Evolutionary conservation across 225 moss, liverwort and hornwort species (phyloP), one percentile per base, ranked within the genome.

Genomic region (Asterella californica): DNA sequence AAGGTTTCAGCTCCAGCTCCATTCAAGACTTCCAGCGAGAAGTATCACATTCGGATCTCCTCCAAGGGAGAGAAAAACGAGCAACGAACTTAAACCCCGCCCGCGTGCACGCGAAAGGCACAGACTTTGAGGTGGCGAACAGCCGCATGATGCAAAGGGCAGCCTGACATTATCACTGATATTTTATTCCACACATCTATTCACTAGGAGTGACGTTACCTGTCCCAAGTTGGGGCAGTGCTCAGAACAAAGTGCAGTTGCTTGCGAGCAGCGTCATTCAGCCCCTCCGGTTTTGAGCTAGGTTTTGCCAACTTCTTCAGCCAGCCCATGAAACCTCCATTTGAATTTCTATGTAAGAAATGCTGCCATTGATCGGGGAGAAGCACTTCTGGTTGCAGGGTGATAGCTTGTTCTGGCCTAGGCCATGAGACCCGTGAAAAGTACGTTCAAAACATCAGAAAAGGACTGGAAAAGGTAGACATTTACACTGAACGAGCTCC

Each of bases 171-270:
- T 52, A 52, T 52, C 12, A 52, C n/a, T n/a, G n/a, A n/a, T n/a
- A n/a, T n/a, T n/a, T n/a, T n/a, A n/a, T n/a, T n/a, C n/a, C n/a
- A n/a, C 24, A 25, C 4, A 60, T 22, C 19, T 60, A 2, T 2
- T 21, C 14, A 15, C 30, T 33, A 34, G 37, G 37, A 22, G 19
- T 52, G 21, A 21, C 29, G 24, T 70, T 69, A 93, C 93, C 90
- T 93, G 84, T 93, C 93, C 93, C 93, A 93, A 75, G 91, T 93
- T 81, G 93, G 93, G 74, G 93, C 90, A 66, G 90, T 89, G 70
- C 87, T 91, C 54, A 93, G 76, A 78, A 93, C 87, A 72, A 81
- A 89, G 38, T 87, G 89, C 64, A 93, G 87, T 81, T 89, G 89
- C 79, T 87, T 93, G 79, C 85, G 78, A 54, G 85, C 9, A 37